phyloP scores from a whole-genome alignment of 2,329 filamentous ascomycete genomes.

The Ceratocystis huliohia region DNA sequence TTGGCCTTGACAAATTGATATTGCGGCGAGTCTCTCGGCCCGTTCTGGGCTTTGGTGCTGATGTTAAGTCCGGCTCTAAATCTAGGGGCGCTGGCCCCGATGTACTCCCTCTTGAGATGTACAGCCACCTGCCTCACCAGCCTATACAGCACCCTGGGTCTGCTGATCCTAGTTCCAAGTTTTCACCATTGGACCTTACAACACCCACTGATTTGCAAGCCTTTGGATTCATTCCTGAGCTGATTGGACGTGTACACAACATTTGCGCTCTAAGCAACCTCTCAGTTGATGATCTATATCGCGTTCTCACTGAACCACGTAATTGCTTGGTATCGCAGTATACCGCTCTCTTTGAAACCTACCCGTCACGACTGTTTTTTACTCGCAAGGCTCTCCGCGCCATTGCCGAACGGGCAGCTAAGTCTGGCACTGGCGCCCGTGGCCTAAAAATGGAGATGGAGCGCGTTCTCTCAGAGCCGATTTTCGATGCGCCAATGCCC shows the following conservation, averaged over 20 bases:
- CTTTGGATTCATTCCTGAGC: conserved; percentile 85
- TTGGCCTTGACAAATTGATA: conserved; percentile 78
- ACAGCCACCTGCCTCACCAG: conserved; percentile 45
- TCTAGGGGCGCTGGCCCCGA: conserved; percentile 35
- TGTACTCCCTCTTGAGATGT: conserved; percentile 52
- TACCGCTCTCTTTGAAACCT: conserved; percentile 68
- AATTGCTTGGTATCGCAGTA: conserved; percentile 86
- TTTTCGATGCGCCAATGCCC: conserved; percentile 67
- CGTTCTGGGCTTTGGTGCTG: conserved; percentile 83
- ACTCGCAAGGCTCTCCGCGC: conserved; percentile 69
- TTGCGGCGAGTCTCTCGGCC: conserved; percentile 73
- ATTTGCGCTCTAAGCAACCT: conserved; percentile 75
- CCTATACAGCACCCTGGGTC: conserved; percentile 26
- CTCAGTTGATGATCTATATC: conserved; percentile 53
- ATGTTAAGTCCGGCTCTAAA: conserved; percentile 46
- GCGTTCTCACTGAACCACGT: conserved; percentile 82
- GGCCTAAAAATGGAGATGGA: conserved; percentile 73
- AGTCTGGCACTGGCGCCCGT: conserved; percentile 59
- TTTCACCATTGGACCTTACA: conserved; percentile 56
- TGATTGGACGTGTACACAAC: conserved; percentile 91
- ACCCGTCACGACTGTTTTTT: conserved; percentile 69
- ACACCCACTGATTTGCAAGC: conserved; percentile 65
- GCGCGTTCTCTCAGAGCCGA: conserved; percentile 61
- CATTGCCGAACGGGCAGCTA: conserved; percentile 55
- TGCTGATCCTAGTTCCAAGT: conserved; percentile 26